A percentile compares a stretch with the other conserved stretches of the same genome.
Evolutionary conservation across 2,329 filamentous ascomycete species (phyloP).

Genomic region (Pseudocercospora pini-densiflorae): DNA sequence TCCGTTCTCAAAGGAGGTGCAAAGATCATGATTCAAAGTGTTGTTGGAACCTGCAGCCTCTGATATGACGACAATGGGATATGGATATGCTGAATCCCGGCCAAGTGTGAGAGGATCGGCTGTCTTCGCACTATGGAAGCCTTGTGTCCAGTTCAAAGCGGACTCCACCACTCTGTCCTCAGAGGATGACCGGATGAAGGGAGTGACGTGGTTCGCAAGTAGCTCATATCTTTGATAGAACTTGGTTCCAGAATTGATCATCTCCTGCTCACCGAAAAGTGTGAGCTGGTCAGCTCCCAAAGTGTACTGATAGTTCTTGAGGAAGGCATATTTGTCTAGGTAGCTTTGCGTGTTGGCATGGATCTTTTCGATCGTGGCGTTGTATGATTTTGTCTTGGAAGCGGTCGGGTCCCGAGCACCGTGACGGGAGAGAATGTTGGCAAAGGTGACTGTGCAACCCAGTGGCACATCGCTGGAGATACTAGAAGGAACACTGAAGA

Average conservation of each 20-base stretch:
- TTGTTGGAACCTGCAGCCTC: constrained; percentile 75
- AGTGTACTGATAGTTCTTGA: constrained; percentile 71
- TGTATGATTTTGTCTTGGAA: constrained; percentile 69
- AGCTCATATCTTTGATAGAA: constrained; percentile 75
- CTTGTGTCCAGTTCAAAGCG: constrained; percentile 74
- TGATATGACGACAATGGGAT: constrained; percentile 68
- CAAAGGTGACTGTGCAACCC: constrained; percentile 78
- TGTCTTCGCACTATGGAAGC: constrained; percentile 66
- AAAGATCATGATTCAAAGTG: constrained; percentile 76
- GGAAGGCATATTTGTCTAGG: constrained; percentile 68
- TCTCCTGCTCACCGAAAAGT: constrained; percentile 68
- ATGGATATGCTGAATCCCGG: constrained; percentile 53
- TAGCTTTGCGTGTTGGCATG: constrained; percentile 62
- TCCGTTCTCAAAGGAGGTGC: constrained; percentile 70
- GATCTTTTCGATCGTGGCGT: constrained; percentile 66
- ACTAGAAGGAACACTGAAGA: constrained; percentile 73
- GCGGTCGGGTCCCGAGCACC: constrained; percentile 80
- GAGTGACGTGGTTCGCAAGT: constrained; percentile 62
- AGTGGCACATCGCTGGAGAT: constrained; percentile 65
- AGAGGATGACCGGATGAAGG: constrained; percentile 74
- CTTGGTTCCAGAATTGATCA: constrained; percentile 74
- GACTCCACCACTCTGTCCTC: constrained; percentile 75
- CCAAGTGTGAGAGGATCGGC: constrained; percentile 44
- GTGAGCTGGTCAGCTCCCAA: constrained; percentile 74
- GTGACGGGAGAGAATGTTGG: constrained; percentile 80